phyloP scores from a whole-genome alignment of 257 asterid species.

The Prunella vulgaris region DNA sequence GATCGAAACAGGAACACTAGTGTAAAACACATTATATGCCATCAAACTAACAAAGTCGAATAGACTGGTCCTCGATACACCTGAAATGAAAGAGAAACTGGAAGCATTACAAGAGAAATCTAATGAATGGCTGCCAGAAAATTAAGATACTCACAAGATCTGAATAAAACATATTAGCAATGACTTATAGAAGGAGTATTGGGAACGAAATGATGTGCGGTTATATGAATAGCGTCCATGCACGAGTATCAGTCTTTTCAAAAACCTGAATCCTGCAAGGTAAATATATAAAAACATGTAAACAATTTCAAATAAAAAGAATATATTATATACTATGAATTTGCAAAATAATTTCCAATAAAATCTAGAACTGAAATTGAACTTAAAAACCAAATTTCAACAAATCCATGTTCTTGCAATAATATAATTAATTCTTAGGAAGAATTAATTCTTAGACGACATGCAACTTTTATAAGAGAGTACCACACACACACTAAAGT shows the following conservation, averaged over 20 bases:
- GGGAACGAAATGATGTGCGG: slow-evolving; percentile 96
- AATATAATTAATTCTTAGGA: not conserved
- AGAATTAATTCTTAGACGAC: too few species aligned
- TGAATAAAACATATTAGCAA: slow-evolving; percentile 92
- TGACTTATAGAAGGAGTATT: slow-evolving; percentile 95
- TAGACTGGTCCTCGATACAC: slow-evolving; percentile 95
- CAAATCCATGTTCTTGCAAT: not conserved
- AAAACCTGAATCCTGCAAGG: slow-evolving; percentile 85
- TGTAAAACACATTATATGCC: slow-evolving; percentile 98
- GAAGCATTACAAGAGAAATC: slow-evolving; percentile 21
- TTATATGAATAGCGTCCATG: slow-evolving; percentile 98
- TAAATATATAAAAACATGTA: slow-evolving; percentile 21
- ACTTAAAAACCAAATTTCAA: not conserved
- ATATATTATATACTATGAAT: not conserved
- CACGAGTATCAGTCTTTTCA: slow-evolving; percentile 94
- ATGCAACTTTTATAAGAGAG: not conserved
- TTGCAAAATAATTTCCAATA: slow-evolving; percentile 6
- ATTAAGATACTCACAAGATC: slow-evolving; percentile 71
- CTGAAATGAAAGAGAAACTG: slow-evolving; percentile 96
- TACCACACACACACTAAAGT: not conserved
- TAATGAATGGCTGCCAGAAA: slow-evolving; percentile 8
- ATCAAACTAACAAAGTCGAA: slow-evolving; percentile 91
- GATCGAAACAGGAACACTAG: slow-evolving; percentile 86
- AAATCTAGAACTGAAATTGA: not conserved
- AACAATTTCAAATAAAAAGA: slow-evolving; percentile 3